Percentiles rank a stretch among this genome's conserved stretches.
Conservation (phyloP, 352 stramenopile species). For the Phytophthora brassicae region DNA sequence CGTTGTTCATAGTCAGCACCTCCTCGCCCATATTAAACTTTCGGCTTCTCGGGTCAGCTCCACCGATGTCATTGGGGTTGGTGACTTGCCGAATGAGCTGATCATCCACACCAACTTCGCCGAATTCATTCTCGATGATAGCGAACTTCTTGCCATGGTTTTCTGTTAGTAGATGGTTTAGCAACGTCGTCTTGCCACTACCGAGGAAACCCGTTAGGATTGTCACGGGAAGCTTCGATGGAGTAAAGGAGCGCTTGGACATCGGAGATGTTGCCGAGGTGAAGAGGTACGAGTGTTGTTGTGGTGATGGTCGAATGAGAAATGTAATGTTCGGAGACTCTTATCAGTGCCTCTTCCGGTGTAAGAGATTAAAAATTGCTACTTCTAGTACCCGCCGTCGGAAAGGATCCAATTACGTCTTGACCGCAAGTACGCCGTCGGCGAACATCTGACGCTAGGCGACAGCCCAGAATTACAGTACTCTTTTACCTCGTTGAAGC, state of each 20-base stretch:
- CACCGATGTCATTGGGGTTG: slow-evolving; percentile 14
- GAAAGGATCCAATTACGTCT: not conserved
- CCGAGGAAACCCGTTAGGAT: slow-evolving; percentile 94
- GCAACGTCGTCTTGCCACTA: slow-evolving; percentile 93
- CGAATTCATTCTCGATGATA: slow-evolving; percentile 98
- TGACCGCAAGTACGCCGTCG: slow-evolving; percentile 2
- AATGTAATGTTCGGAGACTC: slow-evolving; percentile 5
- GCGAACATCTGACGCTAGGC: not conserved
- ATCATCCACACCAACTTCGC: slow-evolving; percentile 91
- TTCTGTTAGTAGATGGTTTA: slow-evolving; percentile 93
- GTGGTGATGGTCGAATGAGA: slow-evolving; percentile 10
- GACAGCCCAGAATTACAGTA: no score
- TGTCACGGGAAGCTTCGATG: slow-evolving; percentile 73
- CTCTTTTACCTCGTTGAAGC: no score
- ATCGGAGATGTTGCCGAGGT: slow-evolving; percentile 20
- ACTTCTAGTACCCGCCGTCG: slow-evolving; percentile 17
- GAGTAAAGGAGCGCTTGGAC: slow-evolving; percentile 33
- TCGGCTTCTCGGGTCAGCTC: slow-evolving; percentile 30
- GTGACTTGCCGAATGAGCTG: slow-evolving; percentile 64
- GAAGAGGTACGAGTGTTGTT: slow-evolving; percentile 9
- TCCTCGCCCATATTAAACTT: slow-evolving; percentile 60
- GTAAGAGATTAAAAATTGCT: not conserved
- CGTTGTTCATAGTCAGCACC: slow-evolving; percentile 94
- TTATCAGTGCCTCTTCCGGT: no score
- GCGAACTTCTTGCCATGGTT: slow-evolving; percentile 91